Evolutionary conservation across 2,329 filamentous ascomycete species (phyloP), one percentile per base, ranked within the genome.

Genomic region (Colletotrichum caudatum): DNA sequence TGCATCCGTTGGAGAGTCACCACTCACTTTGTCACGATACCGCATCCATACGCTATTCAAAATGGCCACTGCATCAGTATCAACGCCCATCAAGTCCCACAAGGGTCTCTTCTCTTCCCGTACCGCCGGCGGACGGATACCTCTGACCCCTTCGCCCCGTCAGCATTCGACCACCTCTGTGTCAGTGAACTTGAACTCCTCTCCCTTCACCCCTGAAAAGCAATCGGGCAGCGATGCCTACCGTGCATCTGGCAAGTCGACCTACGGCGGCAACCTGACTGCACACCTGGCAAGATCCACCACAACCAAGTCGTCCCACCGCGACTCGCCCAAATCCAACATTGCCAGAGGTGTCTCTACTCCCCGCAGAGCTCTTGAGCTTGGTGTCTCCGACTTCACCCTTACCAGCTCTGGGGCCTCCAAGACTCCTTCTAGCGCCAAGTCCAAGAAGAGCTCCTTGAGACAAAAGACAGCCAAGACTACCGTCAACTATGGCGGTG

Each of bases 311-410:
- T 84, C 87, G 35, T 85, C 89, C 51, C 92, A 93, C 81, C 92
- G 93, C 62, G 93, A 96, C 80, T 98, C 95, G 2, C 94, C 95
- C 80, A 98, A 98, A 87, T 98, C 95, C 71, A 98, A 98, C 87
- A 98, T 98, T 81, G 93, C 93, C 75, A 90, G 91, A 75, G 84
- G 85, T 53, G 89, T 90, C 68, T 88, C 91, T 70, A 95, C 94
- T 54, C 95, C 95, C 26, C 93, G 93, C 78, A 94, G 93, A 81
- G 88, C 86, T 58, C 88, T 98, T 50, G 95, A 98, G 82, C 89
- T 97, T 51, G 94, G 94, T 75, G 91, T 97, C 44, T 98, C 95
- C 51, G 95, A 99, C 80, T 98, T 95, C 87, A 90, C 93, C 23
- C 87, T 99, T 77, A 94, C 93, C 64, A 94, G 95, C 74, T 97